Evolutionary conservation across 2,329 filamentous ascomycete species (phyloP).

Genomic region (Bertia moriformis): DNA sequence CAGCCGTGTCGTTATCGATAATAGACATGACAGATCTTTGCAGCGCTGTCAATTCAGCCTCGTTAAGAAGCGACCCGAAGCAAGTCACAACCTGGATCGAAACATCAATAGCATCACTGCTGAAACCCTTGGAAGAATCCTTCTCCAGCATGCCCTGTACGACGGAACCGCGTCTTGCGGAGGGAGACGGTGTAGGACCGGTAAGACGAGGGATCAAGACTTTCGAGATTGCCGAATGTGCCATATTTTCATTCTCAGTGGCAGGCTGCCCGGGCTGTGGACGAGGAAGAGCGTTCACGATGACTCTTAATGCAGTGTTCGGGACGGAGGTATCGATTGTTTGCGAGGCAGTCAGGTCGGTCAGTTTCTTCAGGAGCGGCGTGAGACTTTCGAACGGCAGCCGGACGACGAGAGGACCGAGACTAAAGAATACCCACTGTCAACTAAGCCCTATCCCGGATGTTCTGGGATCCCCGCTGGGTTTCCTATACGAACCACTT

Average conservation of each 20-base stretch:
- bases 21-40: background rate
- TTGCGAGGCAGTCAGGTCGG: background rate
- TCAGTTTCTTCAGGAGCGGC: background rate
- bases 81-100: background rate
- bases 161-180: background rate
- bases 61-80: background rate
- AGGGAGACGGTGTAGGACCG: background rate
- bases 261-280: background rate
- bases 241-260: background rate
- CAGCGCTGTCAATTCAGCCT: background rate
- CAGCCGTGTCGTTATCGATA: background rate
- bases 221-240: background rate
- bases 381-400: background rate
- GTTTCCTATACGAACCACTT: slow-evolving; percentile 1
- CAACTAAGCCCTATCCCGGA: too few species aligned
- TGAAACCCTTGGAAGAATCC: background rate
- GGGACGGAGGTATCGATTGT: slow-evolving; percentile 1
- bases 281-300: background rate
- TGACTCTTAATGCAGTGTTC: background rate
- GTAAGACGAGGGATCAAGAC: background rate
- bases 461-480: too few species aligned
- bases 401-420: background rate
- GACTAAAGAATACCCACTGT: too few species aligned
- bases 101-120: background rate
- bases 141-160: slow-evolving; percentile 1